These are phyloP conservation scores for Globisporangium parvum DNA, from an alignment of 352 stramenopile genomes.

Conservation along the genomic window DNA sequence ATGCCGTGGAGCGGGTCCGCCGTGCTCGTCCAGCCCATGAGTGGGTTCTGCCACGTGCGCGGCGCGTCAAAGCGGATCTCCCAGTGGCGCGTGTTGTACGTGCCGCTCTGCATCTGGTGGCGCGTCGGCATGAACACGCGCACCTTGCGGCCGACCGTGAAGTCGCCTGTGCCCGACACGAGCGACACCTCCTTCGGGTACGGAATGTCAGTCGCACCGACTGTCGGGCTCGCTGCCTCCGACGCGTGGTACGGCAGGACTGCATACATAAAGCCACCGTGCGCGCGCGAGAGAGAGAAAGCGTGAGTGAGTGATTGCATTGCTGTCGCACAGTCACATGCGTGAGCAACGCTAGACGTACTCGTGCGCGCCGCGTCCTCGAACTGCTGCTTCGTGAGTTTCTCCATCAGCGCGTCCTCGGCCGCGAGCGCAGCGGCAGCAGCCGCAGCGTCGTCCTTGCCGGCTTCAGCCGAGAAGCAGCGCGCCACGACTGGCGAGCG, in stretches of 20 bases:
- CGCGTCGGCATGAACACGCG: constrained; percentile 69
- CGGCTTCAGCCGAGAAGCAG: constrained; percentile 40
- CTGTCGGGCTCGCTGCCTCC: constrained; percentile 31
- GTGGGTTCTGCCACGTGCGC: constrained; percentile 88
- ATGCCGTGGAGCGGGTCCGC: constrained; percentile 84
- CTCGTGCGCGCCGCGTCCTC: constrained; percentile 46
- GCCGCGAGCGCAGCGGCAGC: constrained; percentile 23
- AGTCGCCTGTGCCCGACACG: constrained; percentile 59
- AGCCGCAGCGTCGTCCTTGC: constrained; percentile 24
- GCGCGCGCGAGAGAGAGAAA: no score
- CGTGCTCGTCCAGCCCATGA: constrained; percentile 93
- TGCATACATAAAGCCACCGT: constrained; percentile 6
- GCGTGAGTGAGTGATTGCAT: not conserved
- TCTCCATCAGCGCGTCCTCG: constrained; percentile 42
- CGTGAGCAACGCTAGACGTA: constrained; percentile 15
- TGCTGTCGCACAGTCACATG: not conserved
- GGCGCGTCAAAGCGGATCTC: constrained; percentile 73
- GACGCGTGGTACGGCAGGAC: constrained; percentile 64
- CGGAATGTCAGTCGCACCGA: constrained; percentile 47
- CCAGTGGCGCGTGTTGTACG: constrained; percentile 80
- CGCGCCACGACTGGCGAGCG: constrained; percentile 17
- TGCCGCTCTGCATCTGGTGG: constrained; percentile 85
- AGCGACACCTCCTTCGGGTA: constrained; percentile 59
- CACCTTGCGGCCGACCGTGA: constrained; percentile 57
- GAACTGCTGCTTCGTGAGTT: constrained; percentile 34